These are phyloP conservation scores for Hippophae gyantsensis DNA, from an alignment of 306 rosid genomes.

Conservation along the genomic window DNA sequence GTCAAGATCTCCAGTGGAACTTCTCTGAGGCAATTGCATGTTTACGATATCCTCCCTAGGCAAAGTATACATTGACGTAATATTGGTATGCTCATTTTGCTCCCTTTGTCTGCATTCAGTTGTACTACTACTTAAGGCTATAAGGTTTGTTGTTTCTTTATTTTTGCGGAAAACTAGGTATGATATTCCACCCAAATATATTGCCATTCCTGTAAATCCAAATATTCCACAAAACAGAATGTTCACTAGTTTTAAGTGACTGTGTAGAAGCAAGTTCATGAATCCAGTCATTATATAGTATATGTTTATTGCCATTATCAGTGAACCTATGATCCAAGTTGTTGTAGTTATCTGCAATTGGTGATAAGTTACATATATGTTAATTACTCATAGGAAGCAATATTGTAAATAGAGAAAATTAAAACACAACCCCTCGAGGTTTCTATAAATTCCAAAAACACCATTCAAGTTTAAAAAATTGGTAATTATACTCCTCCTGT, in stretches of 20 bases:
- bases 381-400: no score
- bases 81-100: constrained; percentile 29
- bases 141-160: constrained; percentile 41
- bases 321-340: constrained; percentile 68
- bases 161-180: constrained; percentile 68
- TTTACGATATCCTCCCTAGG: constrained; percentile 73
- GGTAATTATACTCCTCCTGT: no score
- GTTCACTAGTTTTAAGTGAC: constrained; percentile 35
- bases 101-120: constrained; percentile 47
- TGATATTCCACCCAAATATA: constrained; percentile 66
- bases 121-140: constrained; percentile 47
- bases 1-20: constrained; percentile 36
- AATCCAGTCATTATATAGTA: constrained; percentile 61
- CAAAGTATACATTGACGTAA: constrained; percentile 29
- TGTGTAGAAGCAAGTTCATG: constrained; percentile 58
- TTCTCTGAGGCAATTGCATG: constrained; percentile 90
- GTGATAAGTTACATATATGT: no score
- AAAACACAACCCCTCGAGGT: no score
- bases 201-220: constrained; percentile 69
- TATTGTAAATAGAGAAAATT: no score
- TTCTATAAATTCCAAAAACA: no score
- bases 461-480: no score
- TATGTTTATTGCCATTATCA: constrained; percentile 71
- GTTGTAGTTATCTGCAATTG: constrained; percentile 45
- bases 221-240: constrained; percentile 61